Conservation (phyloP, 164 flowering plant genomes). For the Vitis rupestris region DNA sequence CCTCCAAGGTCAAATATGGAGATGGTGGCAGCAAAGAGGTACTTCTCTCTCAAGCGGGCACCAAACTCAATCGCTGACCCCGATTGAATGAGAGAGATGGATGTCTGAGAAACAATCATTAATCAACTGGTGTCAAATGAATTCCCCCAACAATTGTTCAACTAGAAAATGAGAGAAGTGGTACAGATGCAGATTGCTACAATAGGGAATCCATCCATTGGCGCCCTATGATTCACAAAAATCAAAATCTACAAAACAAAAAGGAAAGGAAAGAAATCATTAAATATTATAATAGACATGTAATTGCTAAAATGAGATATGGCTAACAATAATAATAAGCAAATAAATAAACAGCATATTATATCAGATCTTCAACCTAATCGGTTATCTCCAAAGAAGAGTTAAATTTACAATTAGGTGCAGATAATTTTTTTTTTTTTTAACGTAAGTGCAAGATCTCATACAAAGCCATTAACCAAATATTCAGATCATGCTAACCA, state of each 20-base stretch:
- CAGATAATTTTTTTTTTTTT: too few relatives aligned
- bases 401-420: too few relatives aligned
- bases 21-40: neutral
- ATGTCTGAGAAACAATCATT: constrained; percentile 1
- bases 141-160: neutral
- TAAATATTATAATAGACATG: too few relatives aligned
- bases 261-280: neutral
- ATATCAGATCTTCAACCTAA: too few relatives aligned
- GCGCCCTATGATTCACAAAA: neutral
- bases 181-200: neutral
- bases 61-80: constrained; percentile 14
- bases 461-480: too few relatives aligned
- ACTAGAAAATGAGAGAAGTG: neutral
- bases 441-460: too few relatives aligned
- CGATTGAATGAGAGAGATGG: constrained; percentile 10
- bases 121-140: neutral
- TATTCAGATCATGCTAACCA: too few relatives aligned
- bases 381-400: too few relatives aligned
- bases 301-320: too few relatives aligned
- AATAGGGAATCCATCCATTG: neutral
- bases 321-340: too few relatives aligned
- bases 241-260: neutral
- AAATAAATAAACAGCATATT: too few relatives aligned
- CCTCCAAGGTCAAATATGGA: neutral
- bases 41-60: constrained; percentile 6